Evolutionary conservation across 371 early-diverging fungal genomes (phyloP), one percentile per base, ranked within the genome.

Genomic region (Haplosporangium sp.): DNA sequence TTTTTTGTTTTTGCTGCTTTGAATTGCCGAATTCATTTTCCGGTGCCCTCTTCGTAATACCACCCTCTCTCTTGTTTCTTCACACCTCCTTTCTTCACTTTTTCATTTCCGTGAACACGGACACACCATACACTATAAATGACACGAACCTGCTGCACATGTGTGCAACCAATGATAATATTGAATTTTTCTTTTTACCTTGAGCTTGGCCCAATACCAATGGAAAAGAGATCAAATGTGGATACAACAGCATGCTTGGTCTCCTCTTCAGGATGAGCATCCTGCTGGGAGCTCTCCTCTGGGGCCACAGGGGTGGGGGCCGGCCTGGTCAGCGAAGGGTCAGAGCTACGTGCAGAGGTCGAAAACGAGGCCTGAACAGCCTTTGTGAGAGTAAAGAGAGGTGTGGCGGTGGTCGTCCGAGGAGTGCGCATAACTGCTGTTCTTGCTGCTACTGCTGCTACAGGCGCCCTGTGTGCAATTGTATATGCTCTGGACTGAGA

Each of bases 201-300:
- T 43, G 95, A 94, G 20, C 95, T 94, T 2, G 98, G 98, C 0
- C 98, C 98, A 18, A 98, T 93, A 41, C 98, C 97, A 59, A 98
- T 96, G 21, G 95, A 95, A 76, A 96, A 98, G 68, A 98, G 75
- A 86, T 98, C 97, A 86, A 98, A 98, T 9, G 95, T 93, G 47
- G 95, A 94, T 7, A 96, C 95, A 4, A 96, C 96, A 38, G 97
- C 97, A 76, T 97, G 96, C 54, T 71, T 71, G 47, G 72, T 72
- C 36, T 71, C 79, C 20, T 77, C 68, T 50, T 77, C 79, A 8
- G 79, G 61, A 2, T 62, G 63, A 20, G 41, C 8, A 20, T 51
- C 62, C 38, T 71, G 47, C 37, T 50, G 46, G 18, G 8, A 12
- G 6, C 10, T 36, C 45, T 37, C 50, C 56, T 77, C 79, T n/a